phyloP scores from a whole-genome alignment of 768 basidiomycete genomes.

The Mrakia blollopis region DNA sequence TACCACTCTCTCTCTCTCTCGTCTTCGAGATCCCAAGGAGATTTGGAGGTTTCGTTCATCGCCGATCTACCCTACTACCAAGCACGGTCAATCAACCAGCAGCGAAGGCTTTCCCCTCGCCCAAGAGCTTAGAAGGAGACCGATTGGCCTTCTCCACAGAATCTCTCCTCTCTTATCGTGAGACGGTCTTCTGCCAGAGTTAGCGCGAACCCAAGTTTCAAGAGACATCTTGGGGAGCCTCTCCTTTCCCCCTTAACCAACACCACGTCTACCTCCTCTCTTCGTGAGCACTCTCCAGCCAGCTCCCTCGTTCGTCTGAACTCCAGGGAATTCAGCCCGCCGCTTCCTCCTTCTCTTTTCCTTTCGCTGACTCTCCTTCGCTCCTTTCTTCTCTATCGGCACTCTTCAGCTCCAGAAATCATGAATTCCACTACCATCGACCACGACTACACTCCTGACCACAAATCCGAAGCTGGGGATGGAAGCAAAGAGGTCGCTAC shows the following conservation, averaged over 20 bases:
- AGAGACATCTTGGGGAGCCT: neutral
- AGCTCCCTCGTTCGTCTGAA: too few relatives aligned
- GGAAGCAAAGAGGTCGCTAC: neutral
- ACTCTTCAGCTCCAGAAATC: neutral
- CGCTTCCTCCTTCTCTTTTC: neutral
- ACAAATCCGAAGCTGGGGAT: neutral
- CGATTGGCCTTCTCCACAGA: too few relatives aligned
- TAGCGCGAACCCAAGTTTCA: neutral
- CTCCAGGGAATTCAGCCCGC: too few relatives aligned
- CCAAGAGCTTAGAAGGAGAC: too few relatives aligned
- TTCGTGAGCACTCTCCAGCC: neutral
- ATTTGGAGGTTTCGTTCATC: too few relatives aligned
- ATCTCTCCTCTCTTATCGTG: too few relatives aligned
- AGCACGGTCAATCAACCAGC: too few relatives aligned
- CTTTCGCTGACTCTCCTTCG: neutral
- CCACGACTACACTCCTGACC: conserved; percentile 12
- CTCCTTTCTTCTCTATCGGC: neutral
- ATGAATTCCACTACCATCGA: neutral
- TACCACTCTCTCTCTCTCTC: too few relatives aligned
- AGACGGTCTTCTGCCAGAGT: too few relatives aligned
- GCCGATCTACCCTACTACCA: too few relatives aligned
- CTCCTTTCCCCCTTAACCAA: neutral
- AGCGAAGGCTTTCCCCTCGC: too few relatives aligned
- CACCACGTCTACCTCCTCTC: neutral
- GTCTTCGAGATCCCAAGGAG: too few relatives aligned